Percentiles rank a stretch among this genome's conserved stretches.
These are phyloP conservation scores for Talaromyces albobiverticillius DNA, from an alignment of 2,329 filamentous ascomycete genomes.

Conservation along the genomic window DNA sequence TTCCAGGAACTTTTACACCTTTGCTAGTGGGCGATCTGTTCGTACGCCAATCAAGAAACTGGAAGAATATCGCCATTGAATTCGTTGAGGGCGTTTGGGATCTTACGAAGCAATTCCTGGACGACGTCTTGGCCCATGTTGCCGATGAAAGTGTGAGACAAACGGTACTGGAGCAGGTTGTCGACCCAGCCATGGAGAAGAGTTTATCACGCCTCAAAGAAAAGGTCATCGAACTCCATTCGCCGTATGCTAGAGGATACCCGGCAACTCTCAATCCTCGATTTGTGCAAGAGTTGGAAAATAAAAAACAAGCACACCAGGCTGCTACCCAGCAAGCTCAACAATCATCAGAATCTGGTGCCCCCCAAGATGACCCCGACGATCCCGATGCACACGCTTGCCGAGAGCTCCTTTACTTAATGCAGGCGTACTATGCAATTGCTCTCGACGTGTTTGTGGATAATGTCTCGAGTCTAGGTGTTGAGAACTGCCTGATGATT, in stretches of 20 bases:
- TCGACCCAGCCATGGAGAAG: slow-evolving; percentile 12
- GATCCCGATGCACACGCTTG: slow-evolving; percentile 9
- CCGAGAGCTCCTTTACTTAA: slow-evolving; percentile 14
- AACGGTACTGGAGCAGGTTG: slow-evolving; percentile 8
- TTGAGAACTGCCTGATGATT: slow-evolving; percentile 38
- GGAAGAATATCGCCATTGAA: slow-evolving; percentile 8
- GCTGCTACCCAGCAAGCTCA: no score
- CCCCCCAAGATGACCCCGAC: neutral
- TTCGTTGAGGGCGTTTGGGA: slow-evolving; percentile 6
- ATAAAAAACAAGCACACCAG: no score
- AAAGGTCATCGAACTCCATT: slow-evolving; percentile 43
- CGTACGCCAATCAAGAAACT: slow-evolving; percentile 9
- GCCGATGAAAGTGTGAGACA: slow-evolving; percentile 12
- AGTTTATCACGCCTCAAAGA: slow-evolving; percentile 2
- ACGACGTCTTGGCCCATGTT: slow-evolving; percentile 10
- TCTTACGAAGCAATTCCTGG: slow-evolving; percentile 9
- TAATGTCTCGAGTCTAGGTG: slow-evolving; percentile 34
- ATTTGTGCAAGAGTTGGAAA: slow-evolving; percentile 27
- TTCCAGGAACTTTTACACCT: slow-evolving; percentile 13
- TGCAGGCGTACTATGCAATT: slow-evolving; percentile 15
- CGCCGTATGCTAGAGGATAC: slow-evolving; percentile 38
- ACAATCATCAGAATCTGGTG: neutral
- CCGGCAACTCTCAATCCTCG: slow-evolving; percentile 37
- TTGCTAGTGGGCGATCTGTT: slow-evolving; percentile 13
- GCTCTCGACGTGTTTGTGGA: slow-evolving; percentile 33